Percentiles rank a stretch among this genome's conserved stretches.
Conservation (phyloP, 2,329 filamentous ascomycete genomes). For the Xenosphaeropsis pyriputrescens region DNA sequence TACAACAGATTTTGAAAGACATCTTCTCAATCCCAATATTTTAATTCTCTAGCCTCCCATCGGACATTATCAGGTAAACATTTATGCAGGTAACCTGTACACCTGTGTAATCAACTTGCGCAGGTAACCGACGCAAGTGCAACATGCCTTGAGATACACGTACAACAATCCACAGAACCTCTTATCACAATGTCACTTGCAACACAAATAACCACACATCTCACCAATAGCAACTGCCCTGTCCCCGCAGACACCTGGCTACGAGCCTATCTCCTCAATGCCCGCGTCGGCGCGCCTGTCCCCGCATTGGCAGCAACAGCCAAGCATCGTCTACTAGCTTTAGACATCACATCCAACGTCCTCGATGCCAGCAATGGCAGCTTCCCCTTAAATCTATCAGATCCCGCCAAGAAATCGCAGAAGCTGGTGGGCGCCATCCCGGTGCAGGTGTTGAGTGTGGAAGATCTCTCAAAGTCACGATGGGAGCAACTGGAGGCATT, state of each 20-base stretch:
- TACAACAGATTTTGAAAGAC: too few relatives aligned
- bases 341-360: constrained; percentile 55
- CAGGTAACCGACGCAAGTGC: too few relatives aligned
- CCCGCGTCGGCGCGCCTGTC: constrained; percentile 33
- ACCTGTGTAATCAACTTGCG: too few relatives aligned
- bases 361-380: constrained; percentile 29
- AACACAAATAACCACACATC: too few relatives aligned
- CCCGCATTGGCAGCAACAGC: constrained; percentile 65
- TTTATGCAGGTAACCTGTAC: too few relatives aligned
- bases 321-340: constrained; percentile 63
- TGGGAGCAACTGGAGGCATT: constrained; percentile 83
- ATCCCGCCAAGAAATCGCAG: constrained; percentile 36
- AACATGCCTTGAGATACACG: too few relatives aligned
- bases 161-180: too few relatives aligned
- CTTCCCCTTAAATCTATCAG: constrained; percentile 42
- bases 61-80: too few relatives aligned
- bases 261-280: constrained; percentile 36
- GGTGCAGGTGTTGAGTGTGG: constrained; percentile 74
- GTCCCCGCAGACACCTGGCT: constrained; percentile 1
- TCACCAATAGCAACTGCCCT: too few relatives aligned
- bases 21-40: too few relatives aligned
- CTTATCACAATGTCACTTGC: too few relatives aligned
- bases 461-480: constrained; percentile 64
- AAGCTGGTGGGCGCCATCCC: constrained; percentile 46
- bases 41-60: too few relatives aligned